These are phyloP conservation scores for Penicillium pulvis DNA, from an alignment of 495 filamentous ascomycete species.

Conservation along the genomic window DNA sequence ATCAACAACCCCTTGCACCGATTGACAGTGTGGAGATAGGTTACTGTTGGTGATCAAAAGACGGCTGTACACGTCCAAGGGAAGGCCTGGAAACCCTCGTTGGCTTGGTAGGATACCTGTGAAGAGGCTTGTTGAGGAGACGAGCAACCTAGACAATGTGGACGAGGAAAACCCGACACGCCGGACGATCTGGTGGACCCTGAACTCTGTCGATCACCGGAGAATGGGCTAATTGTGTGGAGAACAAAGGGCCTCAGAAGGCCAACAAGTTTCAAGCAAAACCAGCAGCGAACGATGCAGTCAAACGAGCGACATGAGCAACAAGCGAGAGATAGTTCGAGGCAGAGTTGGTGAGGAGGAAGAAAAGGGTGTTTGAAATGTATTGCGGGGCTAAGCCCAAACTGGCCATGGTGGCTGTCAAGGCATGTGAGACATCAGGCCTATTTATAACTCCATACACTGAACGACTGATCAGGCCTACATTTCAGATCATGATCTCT, in stretches of 20 bases:
- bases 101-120: slow-evolving; percentile 5
- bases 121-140: neutral
- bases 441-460: slow-evolving; percentile 23
- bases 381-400: slow-evolving; percentile 29
- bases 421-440: slow-evolving; percentile 27
- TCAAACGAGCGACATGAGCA: slow-evolving; percentile 19
- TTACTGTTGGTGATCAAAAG: neutral
- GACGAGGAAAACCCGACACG: slow-evolving; percentile 12
- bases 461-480: neutral
- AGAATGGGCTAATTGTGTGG: slow-evolving; percentile 10
- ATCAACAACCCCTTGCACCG: slow-evolving; percentile 28
- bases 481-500: neutral
- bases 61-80: neutral
- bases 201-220: slow-evolving; percentile 25
- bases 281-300: slow-evolving; percentile 3
- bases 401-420: slow-evolving; percentile 16
- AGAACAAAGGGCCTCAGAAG: neutral
- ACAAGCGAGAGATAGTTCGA: slow-evolving; percentile 8
- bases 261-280: neutral
- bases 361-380: slow-evolving; percentile 21
- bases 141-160: slow-evolving; percentile 13
- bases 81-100: neutral
- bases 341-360: slow-evolving; percentile 1
- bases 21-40: slow-evolving; percentile 8
- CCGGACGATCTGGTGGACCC: slow-evolving; percentile 13